Conservation (phyloP, 2,329 filamentous ascomycete species). For the Orbilia brochopaga region DNA sequence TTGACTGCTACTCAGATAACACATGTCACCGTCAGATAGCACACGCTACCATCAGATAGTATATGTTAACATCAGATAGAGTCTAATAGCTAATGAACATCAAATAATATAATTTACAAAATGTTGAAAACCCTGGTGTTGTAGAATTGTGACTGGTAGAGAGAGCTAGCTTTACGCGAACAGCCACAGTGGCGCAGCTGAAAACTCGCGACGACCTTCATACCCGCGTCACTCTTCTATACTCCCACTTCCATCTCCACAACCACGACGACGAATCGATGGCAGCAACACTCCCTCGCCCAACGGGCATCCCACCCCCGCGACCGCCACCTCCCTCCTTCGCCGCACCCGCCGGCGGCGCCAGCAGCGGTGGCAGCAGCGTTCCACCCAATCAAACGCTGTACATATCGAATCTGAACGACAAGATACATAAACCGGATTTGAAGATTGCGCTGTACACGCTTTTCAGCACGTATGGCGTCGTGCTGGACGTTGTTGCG, state of each 20-base stretch:
- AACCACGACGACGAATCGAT: not conserved
- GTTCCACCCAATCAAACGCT: slow-evolving; percentile 60
- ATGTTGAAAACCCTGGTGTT: too few relatives aligned
- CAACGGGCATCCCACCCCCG: slow-evolving; percentile 20
- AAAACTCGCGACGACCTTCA: slow-evolving; percentile 15
- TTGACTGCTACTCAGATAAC: too few relatives aligned
- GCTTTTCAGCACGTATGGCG: slow-evolving; percentile 90
- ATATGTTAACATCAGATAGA: too few relatives aligned
- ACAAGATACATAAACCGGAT: slow-evolving; percentile 88
- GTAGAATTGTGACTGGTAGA: too few relatives aligned
- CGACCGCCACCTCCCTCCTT: slow-evolving; percentile 9
- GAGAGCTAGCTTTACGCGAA: too few relatives aligned
- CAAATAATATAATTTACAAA: too few relatives aligned
- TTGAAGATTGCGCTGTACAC: slow-evolving; percentile 86
- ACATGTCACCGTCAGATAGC: too few relatives aligned
- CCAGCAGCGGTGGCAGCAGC: slow-evolving; percentile 1
- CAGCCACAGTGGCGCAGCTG: slow-evolving; percentile 4
- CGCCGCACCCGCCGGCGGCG: slow-evolving; percentile 14
- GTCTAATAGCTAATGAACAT: too few relatives aligned
- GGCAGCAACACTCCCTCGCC: slow-evolving; percentile 23
- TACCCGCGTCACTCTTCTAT: slow-evolving; percentile 4
- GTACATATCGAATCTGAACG: slow-evolving; percentile 85
- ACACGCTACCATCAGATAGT: too few relatives aligned
- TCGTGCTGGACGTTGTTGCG: slow-evolving; percentile 88
- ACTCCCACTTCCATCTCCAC: not conserved